phyloP scores from a whole-genome alignment of 306 rosid species.

The Oxytropis ochrocephala region DNA sequence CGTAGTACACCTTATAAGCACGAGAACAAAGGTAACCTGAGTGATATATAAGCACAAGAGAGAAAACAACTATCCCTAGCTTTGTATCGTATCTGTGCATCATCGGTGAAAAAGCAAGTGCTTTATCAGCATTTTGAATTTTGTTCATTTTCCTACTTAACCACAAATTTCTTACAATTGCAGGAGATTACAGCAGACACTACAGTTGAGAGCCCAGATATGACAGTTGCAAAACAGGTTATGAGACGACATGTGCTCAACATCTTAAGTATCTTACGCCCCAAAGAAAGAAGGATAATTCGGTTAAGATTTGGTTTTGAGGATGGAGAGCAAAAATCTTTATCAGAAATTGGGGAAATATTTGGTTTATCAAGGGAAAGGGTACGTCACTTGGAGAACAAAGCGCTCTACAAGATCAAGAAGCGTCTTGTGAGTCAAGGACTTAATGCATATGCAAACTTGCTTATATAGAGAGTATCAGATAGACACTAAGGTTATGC shows the following conservation, averaged over 20 bases:
- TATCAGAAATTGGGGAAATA: constrained; percentile 57
- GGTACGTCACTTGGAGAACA: constrained; percentile 54
- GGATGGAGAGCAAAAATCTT: constrained; percentile 56
- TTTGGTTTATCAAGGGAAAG: constrained; percentile 78
- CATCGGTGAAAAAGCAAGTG: background rate
- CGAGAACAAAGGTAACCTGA: too few species aligned
- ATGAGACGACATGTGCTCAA: constrained; percentile 74
- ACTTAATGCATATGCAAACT: constrained; percentile 54
- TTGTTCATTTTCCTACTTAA: background rate
- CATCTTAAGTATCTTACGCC: constrained; percentile 44
- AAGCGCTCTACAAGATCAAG: constrained; percentile 73
- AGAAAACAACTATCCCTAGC: too few species aligned
- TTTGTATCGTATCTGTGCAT: too few species aligned
- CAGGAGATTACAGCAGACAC: constrained; percentile 86
- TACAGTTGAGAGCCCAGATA: constrained; percentile 50
- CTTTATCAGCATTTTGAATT: constrained; percentile 1
- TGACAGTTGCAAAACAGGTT: constrained; percentile 53
- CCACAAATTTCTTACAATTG: constrained; percentile 6
- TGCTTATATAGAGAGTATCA: constrained; percentile 45
- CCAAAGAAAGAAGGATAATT: constrained; percentile 67
- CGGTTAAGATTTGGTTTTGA: constrained; percentile 73
- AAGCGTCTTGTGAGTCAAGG: constrained; percentile 58
- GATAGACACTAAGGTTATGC: constrained; percentile 8
- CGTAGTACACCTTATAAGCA: too few species aligned
- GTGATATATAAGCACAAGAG: too few species aligned